Percentiles rank a stretch among this genome's conserved stretches.
phyloP scores from a whole-genome alignment of 352 stramenopile species.

The Pythium dissimile region DNA sequence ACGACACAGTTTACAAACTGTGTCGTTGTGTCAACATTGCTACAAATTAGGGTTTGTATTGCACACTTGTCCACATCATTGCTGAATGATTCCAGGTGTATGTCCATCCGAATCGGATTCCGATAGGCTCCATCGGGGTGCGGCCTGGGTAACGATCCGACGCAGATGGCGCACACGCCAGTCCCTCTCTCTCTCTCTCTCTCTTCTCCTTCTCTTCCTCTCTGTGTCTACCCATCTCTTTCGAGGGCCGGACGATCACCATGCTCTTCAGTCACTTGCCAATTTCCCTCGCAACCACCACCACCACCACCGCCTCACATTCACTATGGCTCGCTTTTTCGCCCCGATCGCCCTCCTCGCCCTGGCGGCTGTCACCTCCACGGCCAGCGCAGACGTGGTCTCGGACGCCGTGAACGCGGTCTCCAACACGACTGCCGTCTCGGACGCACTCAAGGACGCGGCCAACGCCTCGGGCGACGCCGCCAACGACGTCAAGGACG shows the following conservation, averaged over 20 bases:
- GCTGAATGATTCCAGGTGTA: too few species aligned
- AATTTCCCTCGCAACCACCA: slow-evolving; percentile 16
- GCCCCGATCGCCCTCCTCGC: slow-evolving; percentile 13
- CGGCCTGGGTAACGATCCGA: not conserved
- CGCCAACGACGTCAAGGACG: slow-evolving; percentile 4
- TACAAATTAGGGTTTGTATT: too few species aligned
- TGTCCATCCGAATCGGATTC: too few species aligned
- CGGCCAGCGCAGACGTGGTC: slow-evolving; percentile 9
- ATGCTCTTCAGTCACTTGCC: too few species aligned
- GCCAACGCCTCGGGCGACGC: slow-evolving; percentile 6
- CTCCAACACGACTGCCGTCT: slow-evolving; percentile 5
- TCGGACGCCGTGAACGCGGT: slow-evolving; percentile 12
- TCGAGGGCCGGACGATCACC: too few species aligned
- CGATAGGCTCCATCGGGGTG: too few species aligned
- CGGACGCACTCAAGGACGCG: slow-evolving; percentile 1
- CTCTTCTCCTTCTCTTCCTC: not conserved
- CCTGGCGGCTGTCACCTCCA: not conserved
- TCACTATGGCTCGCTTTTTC: slow-evolving; percentile 18
- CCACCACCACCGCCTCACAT: not conserved
- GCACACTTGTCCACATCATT: not conserved
- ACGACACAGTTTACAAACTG: not conserved
- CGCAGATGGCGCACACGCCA: not conserved
- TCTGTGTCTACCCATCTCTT: too few species aligned
- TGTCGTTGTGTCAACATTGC: too few species aligned
- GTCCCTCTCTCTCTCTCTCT: not conserved